Conservation (phyloP, 2,329 filamentous ascomycete species). For the Penicillium sp. region DNA sequence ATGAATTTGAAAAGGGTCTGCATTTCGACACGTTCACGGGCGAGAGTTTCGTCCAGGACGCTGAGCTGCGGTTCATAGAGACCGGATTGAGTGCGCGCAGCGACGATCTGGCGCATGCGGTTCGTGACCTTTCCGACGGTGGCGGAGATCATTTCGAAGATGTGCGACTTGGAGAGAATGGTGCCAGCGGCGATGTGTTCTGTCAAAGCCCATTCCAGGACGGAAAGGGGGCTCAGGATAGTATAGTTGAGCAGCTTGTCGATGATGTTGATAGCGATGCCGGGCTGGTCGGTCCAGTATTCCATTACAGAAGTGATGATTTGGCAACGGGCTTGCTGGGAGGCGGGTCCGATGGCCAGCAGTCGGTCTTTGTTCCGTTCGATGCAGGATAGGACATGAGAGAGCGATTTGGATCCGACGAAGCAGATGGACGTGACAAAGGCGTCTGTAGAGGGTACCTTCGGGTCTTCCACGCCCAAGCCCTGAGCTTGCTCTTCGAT, state of each 20-base stretch:
- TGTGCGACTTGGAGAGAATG: conserved; percentile 72
- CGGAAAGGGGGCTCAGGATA: conserved; percentile 81
- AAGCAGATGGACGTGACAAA: conserved; percentile 93
- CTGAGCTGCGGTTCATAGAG: conserved; percentile 59
- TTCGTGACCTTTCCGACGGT: conserved; percentile 90
- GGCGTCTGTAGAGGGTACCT: conserved; percentile 87
- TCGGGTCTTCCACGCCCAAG: conserved; percentile 70
- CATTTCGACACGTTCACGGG: conserved; percentile 73
- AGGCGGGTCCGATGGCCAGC: conserved; percentile 74
- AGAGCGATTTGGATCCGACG: conserved; percentile 92
- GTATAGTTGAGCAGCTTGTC: conserved; percentile 98
- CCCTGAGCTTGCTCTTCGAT: conserved; percentile 80
- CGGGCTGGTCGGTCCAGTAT: conserved; percentile 93
- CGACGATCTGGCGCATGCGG: conserved; percentile 79
- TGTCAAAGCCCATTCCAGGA: conserved; percentile 87
- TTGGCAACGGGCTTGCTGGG: conserved; percentile 77
- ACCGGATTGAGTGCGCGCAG: conserved; percentile 62
- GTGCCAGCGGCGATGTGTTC: conserved; percentile 67
- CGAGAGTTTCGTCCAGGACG: conserved; percentile 68
- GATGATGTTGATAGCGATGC: conserved; percentile 87
- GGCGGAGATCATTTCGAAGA: conserved; percentile 87
- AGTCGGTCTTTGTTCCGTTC: conserved; percentile 92
- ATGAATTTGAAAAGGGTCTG: conserved; percentile 79
- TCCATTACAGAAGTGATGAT: conserved; percentile 88
- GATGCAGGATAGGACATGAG: conserved; percentile 92